These are phyloP conservation scores for Acacia acuminata DNA, from an alignment of 306 rosid species.

Conservation along the genomic window DNA sequence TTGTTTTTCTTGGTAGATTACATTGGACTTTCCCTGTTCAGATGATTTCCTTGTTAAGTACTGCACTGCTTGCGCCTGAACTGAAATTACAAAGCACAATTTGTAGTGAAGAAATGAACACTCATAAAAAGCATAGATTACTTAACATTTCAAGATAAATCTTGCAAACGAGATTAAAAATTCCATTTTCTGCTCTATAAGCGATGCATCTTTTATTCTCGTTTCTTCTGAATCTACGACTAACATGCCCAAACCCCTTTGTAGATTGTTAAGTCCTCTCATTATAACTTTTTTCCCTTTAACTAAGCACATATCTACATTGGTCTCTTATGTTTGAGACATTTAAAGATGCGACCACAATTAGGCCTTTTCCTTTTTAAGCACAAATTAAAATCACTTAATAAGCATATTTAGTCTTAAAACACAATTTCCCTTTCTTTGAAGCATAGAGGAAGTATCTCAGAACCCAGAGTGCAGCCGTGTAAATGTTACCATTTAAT, in stretches of 20 bases:
- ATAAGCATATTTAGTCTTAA: background rate
- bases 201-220: background rate
- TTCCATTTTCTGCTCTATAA: background rate
- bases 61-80: constrained; percentile 73
- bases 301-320: background rate
- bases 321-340: background rate
- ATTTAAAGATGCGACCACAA: background rate
- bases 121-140: background rate
- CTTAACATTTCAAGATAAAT: background rate
- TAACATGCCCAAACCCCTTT: background rate
- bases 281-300: background rate
- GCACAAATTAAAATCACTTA: background rate
- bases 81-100: constrained; percentile 45
- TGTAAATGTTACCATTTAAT: background rate
- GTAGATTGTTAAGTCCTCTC: background rate
- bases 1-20: constrained; percentile 37
- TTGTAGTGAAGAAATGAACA: constrained; percentile 27
- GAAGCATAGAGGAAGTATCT: background rate
- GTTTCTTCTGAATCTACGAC: background rate
- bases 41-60: constrained; percentile 62
- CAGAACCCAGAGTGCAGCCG: background rate
- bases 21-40: constrained; percentile 29
- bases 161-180: background rate
- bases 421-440: background rate
- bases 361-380: background rate